phyloP scores from a whole-genome alignment of 78 protist genomes.

The Kipferlia bialata region DNA sequence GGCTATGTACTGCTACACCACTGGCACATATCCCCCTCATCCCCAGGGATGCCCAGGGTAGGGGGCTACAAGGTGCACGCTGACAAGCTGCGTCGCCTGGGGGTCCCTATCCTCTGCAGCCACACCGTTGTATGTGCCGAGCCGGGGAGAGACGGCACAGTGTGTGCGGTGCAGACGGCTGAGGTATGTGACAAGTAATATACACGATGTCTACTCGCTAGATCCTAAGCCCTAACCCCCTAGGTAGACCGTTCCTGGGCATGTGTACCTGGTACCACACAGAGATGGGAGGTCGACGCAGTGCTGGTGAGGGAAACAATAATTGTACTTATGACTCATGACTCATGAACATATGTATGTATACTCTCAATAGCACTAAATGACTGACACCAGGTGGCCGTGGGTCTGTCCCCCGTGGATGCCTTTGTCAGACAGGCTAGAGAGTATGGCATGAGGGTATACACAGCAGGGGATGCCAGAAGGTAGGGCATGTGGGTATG shows the following conservation, averaged over 20 bases:
- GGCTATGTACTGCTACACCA: too few species aligned
- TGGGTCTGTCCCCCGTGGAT: background rate
- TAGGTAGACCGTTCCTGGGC: too few species aligned
- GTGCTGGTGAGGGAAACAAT: background rate
- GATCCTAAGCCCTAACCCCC: too few species aligned
- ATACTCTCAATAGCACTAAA: background rate
- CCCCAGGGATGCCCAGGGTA: background rate
- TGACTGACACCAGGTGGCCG: background rate
- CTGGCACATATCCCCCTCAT: too few species aligned
- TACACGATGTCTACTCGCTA: too few species aligned
- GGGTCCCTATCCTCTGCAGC: slow-evolving; percentile 1
- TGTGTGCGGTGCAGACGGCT: too few species aligned
- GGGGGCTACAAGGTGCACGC: slow-evolving; percentile 16
- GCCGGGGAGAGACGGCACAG: too few species aligned
- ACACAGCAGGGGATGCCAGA: slow-evolving; percentile 5
- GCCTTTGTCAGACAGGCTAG: background rate
- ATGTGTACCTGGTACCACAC: too few species aligned
- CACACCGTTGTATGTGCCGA: slow-evolving; percentile 12
- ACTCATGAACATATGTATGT: background rate
- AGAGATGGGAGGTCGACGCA: background rate
- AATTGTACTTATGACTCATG: background rate
- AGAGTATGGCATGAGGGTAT: slow-evolving; percentile 3
- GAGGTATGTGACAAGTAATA: too few species aligned
- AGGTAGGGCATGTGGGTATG: too few species aligned
- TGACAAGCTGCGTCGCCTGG: background rate